Conservation (phyloP, 148 eudicot genomes). For the Silene uniflora region DNA sequence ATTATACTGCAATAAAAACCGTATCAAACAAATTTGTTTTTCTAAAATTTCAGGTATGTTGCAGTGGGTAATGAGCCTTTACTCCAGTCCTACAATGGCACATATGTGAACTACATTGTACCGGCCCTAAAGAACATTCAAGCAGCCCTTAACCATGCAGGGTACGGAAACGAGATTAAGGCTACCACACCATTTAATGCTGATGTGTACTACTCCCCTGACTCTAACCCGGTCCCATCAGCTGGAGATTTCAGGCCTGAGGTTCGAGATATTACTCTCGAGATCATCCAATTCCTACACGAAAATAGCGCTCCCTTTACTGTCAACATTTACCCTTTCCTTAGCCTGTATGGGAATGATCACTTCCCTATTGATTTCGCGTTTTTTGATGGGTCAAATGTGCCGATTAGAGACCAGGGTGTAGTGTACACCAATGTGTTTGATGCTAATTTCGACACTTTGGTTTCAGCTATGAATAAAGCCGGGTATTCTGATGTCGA, state of each 20-base stretch:
- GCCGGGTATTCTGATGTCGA: conserved; percentile 79
- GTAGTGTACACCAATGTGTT: conserved; percentile 73
- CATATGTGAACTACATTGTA: conserved; percentile 50
- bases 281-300: conserved; percentile 56
- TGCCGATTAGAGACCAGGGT: conserved; percentile 49
- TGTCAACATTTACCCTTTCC: conserved; percentile 92
- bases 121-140: conserved; percentile 84
- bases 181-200: conserved; percentile 92
- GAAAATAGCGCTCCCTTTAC: conserved; percentile 75
- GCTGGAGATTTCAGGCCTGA: conserved; percentile 93
- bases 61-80: conserved; percentile 99
- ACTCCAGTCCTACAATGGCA: conserved; percentile 65
- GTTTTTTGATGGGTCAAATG: conserved; percentile 66
- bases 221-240: conserved; percentile 80
- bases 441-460: conserved; percentile 91
- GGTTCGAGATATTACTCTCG: conserved; percentile 51
- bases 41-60: conserved; percentile 57
- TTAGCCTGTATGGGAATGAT: conserved; percentile 66
- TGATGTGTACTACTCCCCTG: conserved; percentile 85
- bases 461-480: conserved; percentile 63
- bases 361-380: conserved; percentile 83
- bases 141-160: conserved; percentile 63
- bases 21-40: neutral
- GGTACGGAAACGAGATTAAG: conserved; percentile 55
- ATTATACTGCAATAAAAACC: too few relatives aligned